Base-by-base conservation (phyloP, 2,329 filamentous ascomycete genomes). In the Alternaria postmessia region DNA sequence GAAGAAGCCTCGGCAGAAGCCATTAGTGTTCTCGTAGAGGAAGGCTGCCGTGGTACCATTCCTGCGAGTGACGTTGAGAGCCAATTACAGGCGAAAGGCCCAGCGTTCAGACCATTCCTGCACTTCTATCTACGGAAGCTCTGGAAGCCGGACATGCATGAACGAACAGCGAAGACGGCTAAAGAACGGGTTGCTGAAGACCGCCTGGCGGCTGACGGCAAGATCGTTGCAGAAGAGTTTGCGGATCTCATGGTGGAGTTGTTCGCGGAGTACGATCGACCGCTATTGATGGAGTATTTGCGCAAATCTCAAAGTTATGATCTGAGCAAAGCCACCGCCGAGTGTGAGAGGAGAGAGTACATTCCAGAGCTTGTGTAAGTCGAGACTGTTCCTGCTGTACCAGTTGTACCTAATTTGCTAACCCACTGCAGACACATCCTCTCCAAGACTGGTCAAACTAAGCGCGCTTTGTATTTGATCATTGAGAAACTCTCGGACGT, bases 401-500 rank as follows among this genome's bases (percentile, higher is more conserved):
- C 5, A 20, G 18, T 51, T n/a, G 3, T n/a, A 12, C 14, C 20
- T 38, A 16, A 9, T 20, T 22, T 14, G 26, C 69, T 77, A 53
- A 78, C 63, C 12, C n/a, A 28, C 18, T 36, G 7, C 41, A 80
- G 78, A 14, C 95, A 95, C 73, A 87, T 99, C 1, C 91, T 98
- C 71, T 96, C 93, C 61, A 97, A 97, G 77, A 98, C 93, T 0
- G 95, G 95, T 0, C 90, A 97, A 77, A 95, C 93, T 69, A 96
- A 97, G 78, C 89, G 91, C 12, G 96, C 96, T 0, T 83, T 99
- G 3, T 94, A 91, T 70, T 86, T 99, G 52, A 98, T 99, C 73
- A 96, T 98, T 64, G 93, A 96, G 71, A 89, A 93, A n/a, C 85
- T 99, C 5, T 89, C 89, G 59, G 92, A 99, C 75, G 94, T 98